These are phyloP conservation scores for Cadophora sp. DNA, from an alignment of 2,329 filamentous ascomycete species.

Conservation along the genomic window DNA sequence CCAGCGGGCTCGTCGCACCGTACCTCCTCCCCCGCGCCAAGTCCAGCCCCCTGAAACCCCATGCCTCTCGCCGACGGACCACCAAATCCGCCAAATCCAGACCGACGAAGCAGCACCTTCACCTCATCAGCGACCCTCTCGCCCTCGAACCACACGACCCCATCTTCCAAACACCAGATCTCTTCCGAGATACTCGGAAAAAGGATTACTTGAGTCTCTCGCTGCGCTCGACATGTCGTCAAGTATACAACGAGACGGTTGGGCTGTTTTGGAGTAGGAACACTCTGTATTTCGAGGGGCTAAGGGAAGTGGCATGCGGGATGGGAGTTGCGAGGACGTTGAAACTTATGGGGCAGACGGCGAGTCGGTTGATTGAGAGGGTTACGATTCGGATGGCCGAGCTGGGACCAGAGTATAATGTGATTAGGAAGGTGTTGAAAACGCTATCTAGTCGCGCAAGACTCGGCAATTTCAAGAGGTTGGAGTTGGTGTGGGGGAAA, in stretches of 20 bases:
- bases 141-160: conserved; percentile 1
- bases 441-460: conserved; percentile 25
- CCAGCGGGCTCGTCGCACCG: conserved; percentile 17
- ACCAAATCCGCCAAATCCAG: neutral
- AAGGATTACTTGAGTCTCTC: conserved; percentile 27
- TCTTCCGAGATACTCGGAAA: neutral
- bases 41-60: neutral
- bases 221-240: conserved; percentile 31
- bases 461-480: conserved; percentile 20
- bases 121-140: conserved; percentile 17
- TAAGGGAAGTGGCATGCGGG: neutral
- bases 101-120: conserved; percentile 7
- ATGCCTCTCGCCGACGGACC: neutral
- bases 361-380: conserved; percentile 20
- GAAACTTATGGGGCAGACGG: conserved; percentile 30
- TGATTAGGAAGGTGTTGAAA: conserved; percentile 23
- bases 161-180: neutral
- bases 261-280: conserved; percentile 33
- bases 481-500: conserved; percentile 24
- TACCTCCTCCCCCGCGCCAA: conserved; percentile 7
- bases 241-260: conserved; percentile 35
- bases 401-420: neutral
- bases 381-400: conserved; percentile 18
- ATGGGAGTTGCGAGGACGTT: conserved; percentile 18
- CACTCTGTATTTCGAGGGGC: conserved; percentile 27